These are phyloP conservation scores for Pleurotus djamor DNA, from an alignment of 768 basidiomycete genomes.

Conservation along the genomic window DNA sequence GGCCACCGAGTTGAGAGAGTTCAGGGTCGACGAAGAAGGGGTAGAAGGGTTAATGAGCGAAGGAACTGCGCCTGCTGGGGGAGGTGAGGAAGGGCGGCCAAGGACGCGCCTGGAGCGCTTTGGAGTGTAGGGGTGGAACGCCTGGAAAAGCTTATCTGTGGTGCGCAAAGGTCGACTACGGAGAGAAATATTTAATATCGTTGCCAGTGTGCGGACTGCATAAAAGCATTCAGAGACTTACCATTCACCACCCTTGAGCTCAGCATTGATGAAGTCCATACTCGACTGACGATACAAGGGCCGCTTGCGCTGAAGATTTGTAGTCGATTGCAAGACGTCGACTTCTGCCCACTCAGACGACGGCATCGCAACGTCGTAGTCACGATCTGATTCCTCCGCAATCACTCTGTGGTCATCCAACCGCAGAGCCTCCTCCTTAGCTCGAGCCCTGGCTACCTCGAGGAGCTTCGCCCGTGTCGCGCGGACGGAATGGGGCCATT, in stretches of 20 bases:
- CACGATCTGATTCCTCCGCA: conserved; percentile 41
- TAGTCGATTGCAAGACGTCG: conserved; percentile 45
- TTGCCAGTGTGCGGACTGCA: conserved; percentile 11
- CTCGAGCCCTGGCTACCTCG: conserved; percentile 69
- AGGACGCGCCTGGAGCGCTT: conserved; percentile 26
- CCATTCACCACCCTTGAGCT: conserved; percentile 55
- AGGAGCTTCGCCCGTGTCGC: conserved; percentile 82
- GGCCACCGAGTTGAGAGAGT: conserved; percentile 40
- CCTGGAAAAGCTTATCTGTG: conserved; percentile 47
- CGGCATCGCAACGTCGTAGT: conserved; percentile 12
- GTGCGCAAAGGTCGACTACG: conserved; percentile 61
- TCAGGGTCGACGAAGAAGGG: conserved; percentile 64
- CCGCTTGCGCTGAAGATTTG: conserved; percentile 39
- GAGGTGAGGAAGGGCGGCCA: conserved; percentile 36
- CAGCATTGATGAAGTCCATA: conserved; percentile 79
- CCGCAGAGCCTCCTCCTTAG: conserved; percentile 43
- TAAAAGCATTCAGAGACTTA: conserved; percentile 30
- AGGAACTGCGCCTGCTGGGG: conserved; percentile 32
- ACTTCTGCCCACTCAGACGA: conserved; percentile 19
- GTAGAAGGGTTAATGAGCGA: conserved; percentile 54
- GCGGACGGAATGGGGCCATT: conserved; percentile 83
- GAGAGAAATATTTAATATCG: conserved; percentile 8
- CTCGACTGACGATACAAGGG: conserved; percentile 80
- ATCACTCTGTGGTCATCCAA: conserved; percentile 36
- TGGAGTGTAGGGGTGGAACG: conserved; percentile 61